Evolutionary conservation across 345 rosid genomes (phyloP), one percentile per base, ranked within the genome.

Genomic region (Bruguiera sexangula): DNA sequence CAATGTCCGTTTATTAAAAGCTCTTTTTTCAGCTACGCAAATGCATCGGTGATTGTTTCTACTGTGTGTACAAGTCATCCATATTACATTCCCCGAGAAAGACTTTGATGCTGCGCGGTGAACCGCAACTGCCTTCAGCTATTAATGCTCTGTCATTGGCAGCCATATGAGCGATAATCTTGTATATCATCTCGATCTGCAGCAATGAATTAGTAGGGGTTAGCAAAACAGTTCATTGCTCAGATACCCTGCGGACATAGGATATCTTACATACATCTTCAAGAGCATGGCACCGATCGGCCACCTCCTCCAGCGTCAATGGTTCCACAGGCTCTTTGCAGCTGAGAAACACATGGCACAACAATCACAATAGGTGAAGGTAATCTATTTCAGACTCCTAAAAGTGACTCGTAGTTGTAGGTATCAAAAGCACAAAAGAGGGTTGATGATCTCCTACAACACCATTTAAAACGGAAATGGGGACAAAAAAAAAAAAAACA

Each of bases 161-260:
- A 64, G 92, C 96, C 95, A 91, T 95, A 79, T 92, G 99, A 1
- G 89, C 85, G n/a, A 92, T 78, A 63, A 95, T 95, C 83, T 92
- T 95, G 87, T 91, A 86, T 60, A 95, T 90, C 96, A 95, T 95
- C 81, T 95, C 99, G n/a, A 90, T 88, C 99, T 95, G 92, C 80
- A 76, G 37, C 9, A 58, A 66, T 52, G 39, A 73, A 61, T 24
- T 69, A 43, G 9, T 69, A 54, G 50, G 37, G 16, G 59, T 75
- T 65, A 83, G 70, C 65, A 53, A 22, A 46, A 6, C 29, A 55
- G 67, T 73, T 60, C 19, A 67, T 56, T 3, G 22, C 24, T 30
- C 6, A 51, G 34, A 43, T 68, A 72, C 67, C 69, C 36, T 55
- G 57, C 24, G 60, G 64, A 3, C 54, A 6, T 15, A 53, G 24